These are phyloP conservation scores for Silene coronaria DNA, from an alignment of 179 eudicot genomes.

Conservation along the genomic window DNA sequence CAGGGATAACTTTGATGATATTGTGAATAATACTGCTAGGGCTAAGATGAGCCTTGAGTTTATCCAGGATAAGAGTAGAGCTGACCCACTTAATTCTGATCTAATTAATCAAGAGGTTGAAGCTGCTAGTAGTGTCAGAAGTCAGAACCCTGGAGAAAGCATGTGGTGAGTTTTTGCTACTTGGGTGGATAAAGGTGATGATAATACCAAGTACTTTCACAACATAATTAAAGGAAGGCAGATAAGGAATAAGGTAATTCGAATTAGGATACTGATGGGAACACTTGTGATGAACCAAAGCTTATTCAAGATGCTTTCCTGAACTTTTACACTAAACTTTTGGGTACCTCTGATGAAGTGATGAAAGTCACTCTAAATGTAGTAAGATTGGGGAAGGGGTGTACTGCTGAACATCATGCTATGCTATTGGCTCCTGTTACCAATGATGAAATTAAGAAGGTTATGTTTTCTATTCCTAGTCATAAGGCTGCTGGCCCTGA, in stretches of 20 bases:
- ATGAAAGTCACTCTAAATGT: no score
- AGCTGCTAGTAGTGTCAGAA: no score
- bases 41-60: background rate
- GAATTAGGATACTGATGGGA: no score
- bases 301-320: background rate
- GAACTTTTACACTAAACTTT: no score
- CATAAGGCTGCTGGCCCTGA: background rate
- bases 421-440: background rate
- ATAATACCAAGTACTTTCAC: no score
- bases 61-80: background rate
- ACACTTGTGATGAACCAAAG: background rate
- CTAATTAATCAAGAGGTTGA: background rate
- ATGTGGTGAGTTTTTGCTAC: no score
- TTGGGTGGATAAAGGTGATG: no score
- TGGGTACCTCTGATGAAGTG: background rate
- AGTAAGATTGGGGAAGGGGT: background rate
- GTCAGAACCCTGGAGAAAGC: no score
- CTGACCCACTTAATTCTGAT: background rate
- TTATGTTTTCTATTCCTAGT: background rate
- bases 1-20: no score
- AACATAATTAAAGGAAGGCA: no score
- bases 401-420: background rate
- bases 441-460: background rate
- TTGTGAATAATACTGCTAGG: background rate
- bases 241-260: no score